Evolutionary conservation across 2,329 filamentous ascomycete genomes (phyloP), one percentile per base, ranked within the genome.

Genomic region (Aureobasidium subglaciale): DNA sequence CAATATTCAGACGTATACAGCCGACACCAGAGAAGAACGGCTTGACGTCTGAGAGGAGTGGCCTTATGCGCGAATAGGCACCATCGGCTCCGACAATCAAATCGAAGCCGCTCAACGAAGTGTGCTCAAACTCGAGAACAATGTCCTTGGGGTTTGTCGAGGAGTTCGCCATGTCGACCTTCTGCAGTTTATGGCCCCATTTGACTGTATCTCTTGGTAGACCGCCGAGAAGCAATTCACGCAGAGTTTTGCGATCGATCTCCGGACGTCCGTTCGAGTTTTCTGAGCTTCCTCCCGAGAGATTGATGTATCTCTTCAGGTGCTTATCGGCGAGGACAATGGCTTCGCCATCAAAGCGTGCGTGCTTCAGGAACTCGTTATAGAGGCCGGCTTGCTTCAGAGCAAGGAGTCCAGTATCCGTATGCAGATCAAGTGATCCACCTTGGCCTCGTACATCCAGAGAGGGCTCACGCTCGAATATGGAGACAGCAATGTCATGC

Each of bases 61-160:
- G 59, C 8, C 72, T 65, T 2, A 71, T 67, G 58, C 71, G 72
- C 48, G 66, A 69, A 67, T 69, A 76, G 5, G 71, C 71, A 9
- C 73, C 74, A 48, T 76, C 74, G 9, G 71, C 72, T 8, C 74
- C 74, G 22, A 77, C 68, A 24, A 75, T 63, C 10, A 76, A 62
- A 59, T 75, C 69, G 58, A 70, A 73, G 24, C 40, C 46, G 34
- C 63, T 58, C 11, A 35, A 1, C 4, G 45, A 35, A 7, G 27
- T 25, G 54, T 67, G 58, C 2, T 64, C 64, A 60, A 73, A 71
- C 45, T 64, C 50, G 50, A 70, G 57, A 3, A 46, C 59, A 7
- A 55, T 56, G 18, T 63, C 35, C 24, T 6, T 42, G 11, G 40
- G 40, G 7, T 42, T 6, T 4, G 15, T 8, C 2, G 40, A 15